Evolutionary conservation across 2,329 filamentous ascomycete genomes (phyloP), one percentile per base, ranked within the genome.

Genomic region (Sporothrix pseudoabietina): DNA sequence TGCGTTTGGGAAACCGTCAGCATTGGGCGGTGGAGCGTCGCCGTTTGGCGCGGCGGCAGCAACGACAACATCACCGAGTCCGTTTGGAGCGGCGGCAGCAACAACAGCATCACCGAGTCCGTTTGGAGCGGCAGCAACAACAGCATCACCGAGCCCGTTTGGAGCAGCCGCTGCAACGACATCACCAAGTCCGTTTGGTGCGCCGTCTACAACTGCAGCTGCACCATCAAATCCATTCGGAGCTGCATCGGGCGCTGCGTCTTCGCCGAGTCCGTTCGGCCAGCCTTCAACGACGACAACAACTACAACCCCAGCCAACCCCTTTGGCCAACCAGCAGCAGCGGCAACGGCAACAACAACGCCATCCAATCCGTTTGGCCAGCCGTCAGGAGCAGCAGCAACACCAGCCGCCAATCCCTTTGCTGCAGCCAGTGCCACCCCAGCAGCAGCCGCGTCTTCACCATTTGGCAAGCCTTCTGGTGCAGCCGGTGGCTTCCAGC

Each of bases 161-260:
- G 55, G 55, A 6, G 55, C 55, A 26, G 0, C 10, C 72, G 1
- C 44, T 81, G 69, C 26, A 26, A 26, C 26, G 26, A 26, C 73
- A 77, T 7, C 73, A 79, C 54, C 81, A 79, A 41, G 35, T 35
- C 12, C 57, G 26, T 57, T 57, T 32, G 55, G 55, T 16, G 55
- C 55, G 0, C 10, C 72, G 1, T 39, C 49, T 44, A 44, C 12
- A 8, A 26, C 44, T 81, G 69, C 12, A 8, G 35, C 44, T 81
- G 69, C 73, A 77, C 8, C 73, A 79, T 57, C 81, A 79, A 41
- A 78, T 77, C 75, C 82, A 0, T 83, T 84, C 75, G 80, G 79
- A 52, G 55, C 54, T 4, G 65, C 71, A 0, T 54, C 72, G 54
- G 47, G 32, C 7, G 52, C 69, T 10, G 47, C 70, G 14, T 41